Base-by-base conservation (phyloP, 768 basidiomycete genomes). In the Termitomyces sp. region DNA sequence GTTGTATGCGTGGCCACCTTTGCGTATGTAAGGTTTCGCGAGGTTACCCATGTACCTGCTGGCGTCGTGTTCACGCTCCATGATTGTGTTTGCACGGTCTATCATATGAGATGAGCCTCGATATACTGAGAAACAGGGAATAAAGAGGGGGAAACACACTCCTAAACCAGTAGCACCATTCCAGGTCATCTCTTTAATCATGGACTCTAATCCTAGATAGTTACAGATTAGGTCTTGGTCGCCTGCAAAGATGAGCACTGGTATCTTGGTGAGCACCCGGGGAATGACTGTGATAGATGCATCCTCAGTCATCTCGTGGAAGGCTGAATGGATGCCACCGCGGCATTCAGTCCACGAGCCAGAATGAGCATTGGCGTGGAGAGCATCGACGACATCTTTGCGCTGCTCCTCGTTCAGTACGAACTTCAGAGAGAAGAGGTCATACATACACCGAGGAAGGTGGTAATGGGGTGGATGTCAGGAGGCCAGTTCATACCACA, bases 401-500 rank as follows among this genome's bases (percentile, higher is more conserved):
- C 90, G 85, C 94, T 98, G 64, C 20, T 58, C 45, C 36, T 36
- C 10, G n/a, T 50, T 59, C 48, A 58, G 60, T 46, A 53, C 52
- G 53, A 48, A 36, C 46, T n/a, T 32, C 26, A 32, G 35, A 58
- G 1, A 14, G 20, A 18, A 45, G 36, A 16, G 36, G 36, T 58
- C n/a, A 45, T 51, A 76, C 91, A 53, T 68, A 97, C 96, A 28
- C 83, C 84, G 5, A 99, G 82, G 68, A 94, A 96, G 1, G 75
- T 72, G 18, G 86, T 88, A 9, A 98, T 75, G 48, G 85, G 81
- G 3, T 78, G 70, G 49, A 98, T 84, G 65, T 94, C 92, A 35
- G 87, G 86, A 7, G 95, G 96, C 96, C 95, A 99, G 73, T 94
- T 96, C 93, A 96, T 91, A 3, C 96, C 97, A 70, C 97, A 99